These are phyloP conservation scores for Mortierella claussenii DNA, from an alignment of 192 early-diverging fungal species.

Conservation along the genomic window DNA sequence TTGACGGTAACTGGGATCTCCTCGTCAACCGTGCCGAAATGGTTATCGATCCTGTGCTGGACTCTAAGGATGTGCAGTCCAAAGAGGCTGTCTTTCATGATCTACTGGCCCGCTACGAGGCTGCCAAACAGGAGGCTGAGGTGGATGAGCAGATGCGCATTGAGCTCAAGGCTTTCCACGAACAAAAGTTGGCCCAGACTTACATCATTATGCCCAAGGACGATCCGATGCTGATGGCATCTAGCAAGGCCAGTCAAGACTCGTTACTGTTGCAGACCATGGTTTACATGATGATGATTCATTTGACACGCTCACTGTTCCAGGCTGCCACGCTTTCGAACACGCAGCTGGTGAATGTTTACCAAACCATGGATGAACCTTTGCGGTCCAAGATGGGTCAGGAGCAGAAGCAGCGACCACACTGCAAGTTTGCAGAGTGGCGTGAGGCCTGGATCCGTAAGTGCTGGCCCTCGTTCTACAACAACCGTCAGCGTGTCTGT, in stretches of 20 bases:
- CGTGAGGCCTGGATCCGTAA: constrained; percentile 41
- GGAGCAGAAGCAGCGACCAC: constrained; percentile 21
- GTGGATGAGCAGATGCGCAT: constrained; percentile 50
- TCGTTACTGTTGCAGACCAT: constrained; percentile 37
- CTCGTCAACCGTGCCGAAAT: constrained; percentile 46
- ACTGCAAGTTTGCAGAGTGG: constrained; percentile 45
- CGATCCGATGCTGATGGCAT: background rate
- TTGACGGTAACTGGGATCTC: constrained; percentile 44
- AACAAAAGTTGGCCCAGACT: constrained; percentile 39
- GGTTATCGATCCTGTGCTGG: constrained; percentile 29
- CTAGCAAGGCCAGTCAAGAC: constrained; percentile 21
- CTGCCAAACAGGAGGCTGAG: constrained; percentile 21
- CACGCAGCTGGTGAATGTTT: constrained; percentile 33
- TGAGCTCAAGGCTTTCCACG: constrained; percentile 41
- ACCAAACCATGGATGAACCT: constrained; percentile 39
- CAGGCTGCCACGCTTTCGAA: constrained; percentile 49
- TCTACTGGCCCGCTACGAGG: constrained; percentile 35
- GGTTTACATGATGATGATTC: constrained; percentile 55
- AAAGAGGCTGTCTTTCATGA: constrained; percentile 23
- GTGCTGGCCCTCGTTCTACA: constrained; percentile 46
- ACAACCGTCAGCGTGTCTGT: constrained; percentile 45
- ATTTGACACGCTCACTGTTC: constrained; percentile 38
- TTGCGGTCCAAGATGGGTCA: constrained; percentile 39
- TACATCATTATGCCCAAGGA: constrained; percentile 49
- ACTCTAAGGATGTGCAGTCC: constrained; percentile 38